Conservation (phyloP, 1,139 yeast genomes). For the Scheffersomyces lignicola region DNA sequence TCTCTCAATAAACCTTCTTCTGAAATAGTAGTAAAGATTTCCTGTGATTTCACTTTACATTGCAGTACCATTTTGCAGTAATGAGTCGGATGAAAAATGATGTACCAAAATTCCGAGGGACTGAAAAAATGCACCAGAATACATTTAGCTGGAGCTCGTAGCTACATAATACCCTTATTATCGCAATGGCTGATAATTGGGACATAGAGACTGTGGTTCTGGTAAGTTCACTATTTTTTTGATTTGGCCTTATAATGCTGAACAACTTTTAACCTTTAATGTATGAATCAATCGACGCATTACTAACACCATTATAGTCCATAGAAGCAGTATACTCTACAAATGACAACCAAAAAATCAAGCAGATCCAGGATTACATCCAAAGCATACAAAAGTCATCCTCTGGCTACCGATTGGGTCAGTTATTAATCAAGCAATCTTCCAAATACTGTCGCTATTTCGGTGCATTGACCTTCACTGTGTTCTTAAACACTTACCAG, state of each 20-base stretch:
- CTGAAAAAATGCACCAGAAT: no score
- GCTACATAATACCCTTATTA: no score
- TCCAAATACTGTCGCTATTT: constrained; percentile 60
- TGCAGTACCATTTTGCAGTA: no score
- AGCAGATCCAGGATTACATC: constrained; percentile 48
- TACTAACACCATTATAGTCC: constrained; percentile 20
- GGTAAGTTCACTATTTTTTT: no score
- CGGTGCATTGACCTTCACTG: constrained; percentile 71
- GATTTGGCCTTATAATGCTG: no score
- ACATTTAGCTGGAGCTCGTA: no score
- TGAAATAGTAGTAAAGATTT: no score
- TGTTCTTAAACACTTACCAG: constrained; percentile 46
- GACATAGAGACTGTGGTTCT: constrained; percentile 1
- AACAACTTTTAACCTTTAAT: background rate
- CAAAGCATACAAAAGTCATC: constrained; percentile 57
- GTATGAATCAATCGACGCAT: no score
- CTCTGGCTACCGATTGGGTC: constrained; percentile 52
- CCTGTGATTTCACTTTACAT: no score
- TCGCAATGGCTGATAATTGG: constrained; percentile 2
- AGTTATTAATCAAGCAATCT: constrained; percentile 35
- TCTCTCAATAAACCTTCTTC: no score
- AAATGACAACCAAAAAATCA: constrained; percentile 43
- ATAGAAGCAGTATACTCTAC: constrained; percentile 44
- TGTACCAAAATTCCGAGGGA: no score
- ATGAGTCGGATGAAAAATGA: no score